Base-by-base conservation (phyloP, 176 grass and related monocot genomes). In the Oryza glaberrima region DNA sequence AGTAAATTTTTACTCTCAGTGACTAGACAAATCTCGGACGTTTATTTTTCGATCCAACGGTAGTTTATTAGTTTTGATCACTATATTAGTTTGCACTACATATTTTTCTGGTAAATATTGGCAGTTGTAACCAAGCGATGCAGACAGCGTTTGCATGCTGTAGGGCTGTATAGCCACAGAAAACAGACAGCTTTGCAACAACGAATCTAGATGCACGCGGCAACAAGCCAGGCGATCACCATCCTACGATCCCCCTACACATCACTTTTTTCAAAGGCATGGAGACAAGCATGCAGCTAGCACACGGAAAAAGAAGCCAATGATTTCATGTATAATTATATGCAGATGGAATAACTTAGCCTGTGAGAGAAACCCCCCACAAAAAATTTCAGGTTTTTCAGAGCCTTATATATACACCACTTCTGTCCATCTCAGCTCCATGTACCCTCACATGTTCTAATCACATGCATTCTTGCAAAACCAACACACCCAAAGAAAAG, bases 281-380 rank as follows among this genome's bases (percentile, higher is more conserved):
- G 56, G 23, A 70, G 45, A 41, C 2, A 58, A 20, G 54, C 19
- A n/a, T 20, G 54, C 54, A 58, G 17, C 54, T 58, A 64, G 25
- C 35, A 70, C 16, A 60, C 23, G n/a, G 65, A 69, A 77, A 85
- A 41, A 11, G 20, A 36, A 13, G 34, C 48, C 56, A 25, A 26
- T 40, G 3, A 20, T 69, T 78, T 85, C 58, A 30, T 38, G 36
- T 6, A 0, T 6, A 38, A 38, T 38, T 6, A 38, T 38, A 38
- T 9, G 9, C 3, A 0, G 54, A n/a, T n/a, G 38, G 83, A 85
- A 85, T 84, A 71, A 70, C 83, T 85, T 85, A 71, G 20, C 75
- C 16, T 6, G 12, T 40, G 67, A 72, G 51, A 48, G 70, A 36
- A 3, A 47, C 4, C 13, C 25, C 25, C 30, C 28, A 60, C 9